Base-by-base conservation (phyloP, 805 yeast species). In the Clavispora santaluciae region DNA sequence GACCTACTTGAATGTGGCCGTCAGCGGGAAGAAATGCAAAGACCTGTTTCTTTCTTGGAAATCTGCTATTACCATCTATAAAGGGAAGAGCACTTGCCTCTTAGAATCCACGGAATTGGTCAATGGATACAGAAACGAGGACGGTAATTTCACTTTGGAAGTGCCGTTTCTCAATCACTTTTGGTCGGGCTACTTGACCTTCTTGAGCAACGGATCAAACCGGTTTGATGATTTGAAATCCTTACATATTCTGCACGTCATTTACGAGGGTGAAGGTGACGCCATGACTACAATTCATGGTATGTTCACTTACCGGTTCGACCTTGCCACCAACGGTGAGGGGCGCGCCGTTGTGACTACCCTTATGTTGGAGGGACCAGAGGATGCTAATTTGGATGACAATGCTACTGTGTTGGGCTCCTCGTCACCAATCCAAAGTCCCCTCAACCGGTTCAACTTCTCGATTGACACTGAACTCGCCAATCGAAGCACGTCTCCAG, bases 321-420 rank as follows among this genome's bases (percentile, higher is more conserved):
- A 38, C 9, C 30, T 46, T 9, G 40, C 41, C 3, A 21, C 40
- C 4, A 12, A 29, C 5, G 39, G 35, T 6, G 12, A 17, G 2
- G 45, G 43, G 6, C 26, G 25, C n/a, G 30, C 43, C 4, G 17
- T n/a, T 15, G 48, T 44, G 5, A 35, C 40, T 11, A 31, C 40
- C 35, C 25, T 43, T 15, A 17, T 25, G 10, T 33, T 48, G 17
- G 23, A 26, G 10, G 37, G 17, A 3, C 33, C 25, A 3, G 40
- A 46, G 15, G 60, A 48, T 2, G 51, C 46, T 1, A 61, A 51
- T 12, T 51, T 50, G 18, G 65, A 63, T 33, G 73, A 68, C 23
- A 65, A 66, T 42, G 72, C 61, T 33, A 68, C 74, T 1, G 69
- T 66, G 6, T 35, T 67, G 9, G 73, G 70, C 1, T 63, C 65